Conservation (phyloP, 73 alveolate genomes). For the Tetrahymena borealis region DNA sequence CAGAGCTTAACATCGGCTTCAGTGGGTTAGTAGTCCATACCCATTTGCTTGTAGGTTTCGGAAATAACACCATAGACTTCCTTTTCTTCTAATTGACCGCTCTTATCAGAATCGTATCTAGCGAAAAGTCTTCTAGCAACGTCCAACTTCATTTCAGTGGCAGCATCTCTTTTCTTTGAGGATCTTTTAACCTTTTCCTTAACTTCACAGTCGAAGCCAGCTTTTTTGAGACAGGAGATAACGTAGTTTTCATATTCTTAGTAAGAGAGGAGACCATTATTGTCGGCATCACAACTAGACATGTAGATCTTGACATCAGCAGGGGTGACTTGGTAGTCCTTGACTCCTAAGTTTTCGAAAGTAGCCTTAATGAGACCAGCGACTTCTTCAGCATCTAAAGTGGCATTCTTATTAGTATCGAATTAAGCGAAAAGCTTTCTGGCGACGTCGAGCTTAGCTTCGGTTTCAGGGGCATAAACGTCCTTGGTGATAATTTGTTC, state of each 20-base stretch:
- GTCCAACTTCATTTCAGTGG: conserved; percentile 23
- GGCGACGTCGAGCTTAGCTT: conserved; percentile 38
- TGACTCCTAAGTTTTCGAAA: conserved; percentile 19
- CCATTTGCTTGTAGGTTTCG: conserved; percentile 39
- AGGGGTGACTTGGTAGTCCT: conserved; percentile 17
- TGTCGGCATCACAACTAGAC: conserved; percentile 28
- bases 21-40: conserved; percentile 21
- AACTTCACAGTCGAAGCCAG: conserved; percentile 18
- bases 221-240: conserved; percentile 22
- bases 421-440: conserved; percentile 34
- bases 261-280: conserved; percentile 34
- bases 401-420: conserved; percentile 24
- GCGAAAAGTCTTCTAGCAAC: conserved; percentile 47
- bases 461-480: conserved; percentile 2
- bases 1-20: conserved; percentile 38
- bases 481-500: background rate
- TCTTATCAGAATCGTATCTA: conserved; percentile 22
- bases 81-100: conserved; percentile 32
- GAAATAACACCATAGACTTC: conserved; percentile 11
- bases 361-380: conserved; percentile 6
- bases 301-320: conserved; percentile 33
- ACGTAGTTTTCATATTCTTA: conserved; percentile 39
- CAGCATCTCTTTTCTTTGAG: background rate
- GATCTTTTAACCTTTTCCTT: background rate
- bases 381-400: conserved; percentile 20